Percentiles rank a stretch among this genome's conserved stretches.
Conservation (phyloP, 306 rosid species). For the Lithocarpus polystachyus region DNA sequence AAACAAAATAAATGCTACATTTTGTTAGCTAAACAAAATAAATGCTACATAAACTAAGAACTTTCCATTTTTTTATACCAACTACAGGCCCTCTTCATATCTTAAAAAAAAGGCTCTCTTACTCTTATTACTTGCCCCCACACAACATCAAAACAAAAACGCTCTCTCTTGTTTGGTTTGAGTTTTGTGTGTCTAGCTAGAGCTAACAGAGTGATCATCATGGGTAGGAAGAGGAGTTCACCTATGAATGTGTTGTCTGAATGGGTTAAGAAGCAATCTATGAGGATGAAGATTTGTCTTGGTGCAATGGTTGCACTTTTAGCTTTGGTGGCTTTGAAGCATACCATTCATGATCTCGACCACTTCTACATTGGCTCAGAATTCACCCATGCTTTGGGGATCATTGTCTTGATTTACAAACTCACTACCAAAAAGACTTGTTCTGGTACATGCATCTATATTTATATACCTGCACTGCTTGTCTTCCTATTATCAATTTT, state of each 20-base stretch:
- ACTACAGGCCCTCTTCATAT: constrained; percentile 15
- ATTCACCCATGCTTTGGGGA: constrained; percentile 44
- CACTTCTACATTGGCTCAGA: constrained; percentile 49
- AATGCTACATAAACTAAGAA: background rate
- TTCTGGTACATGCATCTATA: constrained; percentile 41
- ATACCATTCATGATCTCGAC: constrained; percentile 12
- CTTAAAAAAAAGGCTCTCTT: background rate
- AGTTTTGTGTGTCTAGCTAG: background rate
- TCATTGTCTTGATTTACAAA: constrained; percentile 61
- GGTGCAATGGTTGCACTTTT: constrained; percentile 33
- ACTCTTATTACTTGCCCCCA: background rate
- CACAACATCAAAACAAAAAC: background rate
- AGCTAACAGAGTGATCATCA: constrained; percentile 30
- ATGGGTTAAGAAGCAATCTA: constrained; percentile 50
- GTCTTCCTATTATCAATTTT: no score
- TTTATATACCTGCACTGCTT: no score
- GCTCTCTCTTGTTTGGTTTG: background rate
- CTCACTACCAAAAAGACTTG: constrained; percentile 70
- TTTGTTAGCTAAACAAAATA: constrained; percentile 13
- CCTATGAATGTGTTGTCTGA: constrained; percentile 27
- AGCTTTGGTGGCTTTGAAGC: constrained; percentile 42
- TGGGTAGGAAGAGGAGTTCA: constrained; percentile 51
- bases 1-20: background rate
- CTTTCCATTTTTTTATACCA: background rate
- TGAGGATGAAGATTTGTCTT: constrained; percentile 44